Conservation (phyloP, 352 stramenopile genomes). For the Thraustotheca clavata region DNA sequence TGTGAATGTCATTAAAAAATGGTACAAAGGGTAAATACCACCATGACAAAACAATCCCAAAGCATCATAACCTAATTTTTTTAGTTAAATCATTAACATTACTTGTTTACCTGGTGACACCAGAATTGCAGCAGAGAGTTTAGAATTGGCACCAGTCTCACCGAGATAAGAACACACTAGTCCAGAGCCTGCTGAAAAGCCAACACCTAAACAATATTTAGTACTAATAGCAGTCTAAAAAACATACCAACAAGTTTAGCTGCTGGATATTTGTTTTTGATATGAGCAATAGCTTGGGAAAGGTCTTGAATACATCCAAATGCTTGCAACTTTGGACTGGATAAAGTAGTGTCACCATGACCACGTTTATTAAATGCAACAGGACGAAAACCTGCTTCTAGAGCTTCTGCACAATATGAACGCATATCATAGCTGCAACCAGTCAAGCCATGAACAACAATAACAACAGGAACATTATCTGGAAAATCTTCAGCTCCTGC, state of each 20-base stretch:
- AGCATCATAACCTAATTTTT: slow-evolving; percentile 40
- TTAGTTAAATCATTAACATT: neutral
- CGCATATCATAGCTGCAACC: slow-evolving; percentile 55
- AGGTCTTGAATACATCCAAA: slow-evolving; percentile 67
- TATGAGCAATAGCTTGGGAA: slow-evolving; percentile 37
- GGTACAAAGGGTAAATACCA: slow-evolving; percentile 57
- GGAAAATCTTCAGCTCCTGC: slow-evolving; percentile 26
- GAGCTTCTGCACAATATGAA: slow-evolving; percentile 50
- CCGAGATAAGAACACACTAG: slow-evolving; percentile 66
- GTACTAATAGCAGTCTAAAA: neutral
- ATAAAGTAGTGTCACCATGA: slow-evolving; percentile 49
- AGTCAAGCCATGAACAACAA: slow-evolving; percentile 65
- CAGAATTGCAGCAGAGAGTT: slow-evolving; percentile 45
- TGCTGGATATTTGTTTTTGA: slow-evolving; percentile 38
- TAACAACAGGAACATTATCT: slow-evolving; percentile 38
- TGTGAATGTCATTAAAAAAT: slow-evolving; percentile 69
- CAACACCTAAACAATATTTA: slow-evolving; percentile 31
- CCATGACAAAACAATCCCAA: slow-evolving; percentile 62
- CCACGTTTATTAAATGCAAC: slow-evolving; percentile 83
- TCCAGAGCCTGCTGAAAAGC: slow-evolving; percentile 61
- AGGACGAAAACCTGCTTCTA: slow-evolving; percentile 51
- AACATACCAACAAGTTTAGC: slow-evolving; percentile 21
- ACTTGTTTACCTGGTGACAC: slow-evolving; percentile 39
- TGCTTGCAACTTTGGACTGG: slow-evolving; percentile 53
- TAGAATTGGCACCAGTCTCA: slow-evolving; percentile 42